phyloP scores from a whole-genome alignment of 228 moss, liverwort and hornwort species.

The Sphagnum fallax region DNA sequence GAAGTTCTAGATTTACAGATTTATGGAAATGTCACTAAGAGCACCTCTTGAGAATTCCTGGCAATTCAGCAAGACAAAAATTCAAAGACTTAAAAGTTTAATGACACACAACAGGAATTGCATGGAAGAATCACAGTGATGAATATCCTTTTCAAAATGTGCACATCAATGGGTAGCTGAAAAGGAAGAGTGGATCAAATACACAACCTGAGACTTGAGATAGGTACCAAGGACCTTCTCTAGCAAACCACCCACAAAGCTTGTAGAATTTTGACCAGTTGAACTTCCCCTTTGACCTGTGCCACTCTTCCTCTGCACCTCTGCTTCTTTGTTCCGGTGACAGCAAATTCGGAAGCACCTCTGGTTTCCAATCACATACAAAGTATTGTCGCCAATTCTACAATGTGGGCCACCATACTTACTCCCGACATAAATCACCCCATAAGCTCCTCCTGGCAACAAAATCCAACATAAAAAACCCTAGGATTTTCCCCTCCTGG shows the following conservation, averaged over 20 bases:
- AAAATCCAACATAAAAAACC: too few species aligned
- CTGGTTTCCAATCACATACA: not conserved
- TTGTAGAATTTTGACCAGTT: slow-evolving; percentile 10
- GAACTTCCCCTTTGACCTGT: slow-evolving; percentile 11
- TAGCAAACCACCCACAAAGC: slow-evolving; percentile 36
- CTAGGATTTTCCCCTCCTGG: too few species aligned
- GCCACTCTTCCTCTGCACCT: slow-evolving; percentile 10
- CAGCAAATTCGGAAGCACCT: slow-evolving; percentile 18
- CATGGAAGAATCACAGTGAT: not conserved
- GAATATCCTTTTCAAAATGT: not conserved
- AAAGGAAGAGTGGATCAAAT: not conserved
- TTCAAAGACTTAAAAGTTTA: not conserved
- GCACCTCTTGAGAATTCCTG: not conserved
- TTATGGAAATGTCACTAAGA: not conserved
- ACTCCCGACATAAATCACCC: not conserved
- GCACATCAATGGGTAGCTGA: not conserved
- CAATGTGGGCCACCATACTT: not conserved
- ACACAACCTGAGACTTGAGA: slow-evolving; percentile 39
- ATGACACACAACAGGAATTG: not conserved
- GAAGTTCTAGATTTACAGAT: too few species aligned
- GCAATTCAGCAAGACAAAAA: not conserved
- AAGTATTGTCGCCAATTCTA: not conserved
- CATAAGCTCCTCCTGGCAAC: not conserved
- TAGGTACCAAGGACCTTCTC: slow-evolving; percentile 43
- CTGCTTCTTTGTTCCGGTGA: slow-evolving; percentile 25